Evolutionary conservation across 75 land plant genomes (phyloP).

Genomic region (Sequoia sempervirens): DNA sequence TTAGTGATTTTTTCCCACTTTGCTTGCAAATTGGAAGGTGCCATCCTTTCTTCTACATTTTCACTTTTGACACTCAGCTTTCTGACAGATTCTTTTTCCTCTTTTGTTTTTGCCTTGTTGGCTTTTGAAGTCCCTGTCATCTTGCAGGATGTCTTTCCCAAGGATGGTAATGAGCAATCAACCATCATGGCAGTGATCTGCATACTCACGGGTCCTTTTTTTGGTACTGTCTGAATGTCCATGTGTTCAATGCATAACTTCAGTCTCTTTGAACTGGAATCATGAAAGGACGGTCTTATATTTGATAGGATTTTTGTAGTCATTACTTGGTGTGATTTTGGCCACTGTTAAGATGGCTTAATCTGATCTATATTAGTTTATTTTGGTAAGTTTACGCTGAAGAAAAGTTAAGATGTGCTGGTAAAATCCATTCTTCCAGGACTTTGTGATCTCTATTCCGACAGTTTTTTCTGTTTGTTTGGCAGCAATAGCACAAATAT

Average conservation of each 20-base stretch:
- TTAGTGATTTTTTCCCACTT: neutral
- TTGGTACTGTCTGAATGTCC: neutral
- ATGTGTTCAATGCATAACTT: neutral
- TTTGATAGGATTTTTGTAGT: neutral
- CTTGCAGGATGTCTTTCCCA: neutral
- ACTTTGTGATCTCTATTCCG: neutral
- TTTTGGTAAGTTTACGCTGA: neutral
- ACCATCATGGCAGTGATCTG: neutral
- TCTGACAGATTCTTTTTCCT: neutral
- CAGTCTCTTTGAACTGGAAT: neutral
- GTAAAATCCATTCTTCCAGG: too few species aligned
- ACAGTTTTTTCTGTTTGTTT: neutral
- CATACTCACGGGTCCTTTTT: neutral
- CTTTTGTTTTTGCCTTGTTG: neutral
- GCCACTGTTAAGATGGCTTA: too few species aligned
- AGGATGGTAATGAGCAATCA: neutral
- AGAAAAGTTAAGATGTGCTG: too few species aligned
- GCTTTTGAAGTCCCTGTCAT: neutral
- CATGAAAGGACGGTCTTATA: neutral
- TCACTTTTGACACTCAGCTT: neutral
- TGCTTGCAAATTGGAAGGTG: neutral
- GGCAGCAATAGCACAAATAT: slow-evolving; percentile 1
- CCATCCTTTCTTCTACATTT: neutral
- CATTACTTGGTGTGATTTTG: neutral
- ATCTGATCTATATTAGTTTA: too few species aligned